phyloP scores from a whole-genome alignment of 2,329 filamentous ascomycete genomes.

The Tolypocladium endophyticum region DNA sequence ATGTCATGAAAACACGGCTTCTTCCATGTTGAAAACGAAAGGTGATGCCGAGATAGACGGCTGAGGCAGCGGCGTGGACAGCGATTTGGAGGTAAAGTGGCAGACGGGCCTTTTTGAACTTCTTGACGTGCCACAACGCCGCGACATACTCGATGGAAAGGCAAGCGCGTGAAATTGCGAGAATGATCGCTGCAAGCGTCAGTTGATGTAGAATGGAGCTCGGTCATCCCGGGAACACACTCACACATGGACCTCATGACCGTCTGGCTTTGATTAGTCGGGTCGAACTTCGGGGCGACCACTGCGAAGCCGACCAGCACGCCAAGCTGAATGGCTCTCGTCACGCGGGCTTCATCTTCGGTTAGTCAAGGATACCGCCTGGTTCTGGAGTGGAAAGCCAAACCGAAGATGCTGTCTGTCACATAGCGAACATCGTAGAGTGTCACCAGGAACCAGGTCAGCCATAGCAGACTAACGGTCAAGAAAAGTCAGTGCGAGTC shows the following conservation, averaged over 20 bases:
- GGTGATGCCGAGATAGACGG: slow-evolving; percentile 30
- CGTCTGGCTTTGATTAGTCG: slow-evolving; percentile 22
- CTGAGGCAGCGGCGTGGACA: slow-evolving; percentile 21
- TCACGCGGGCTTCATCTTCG: slow-evolving; percentile 32
- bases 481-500: not conserved
- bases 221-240: slow-evolving; percentile 1
- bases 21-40: slow-evolving; percentile 24
- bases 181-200: slow-evolving; percentile 24
- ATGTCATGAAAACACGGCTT: slow-evolving; percentile 25
- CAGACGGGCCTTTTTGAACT: slow-evolving; percentile 23
- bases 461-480: slow-evolving; percentile 43
- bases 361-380: not conserved
- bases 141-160: slow-evolving; percentile 43
- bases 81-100: slow-evolving; percentile 24
- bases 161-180: slow-evolving; percentile 41
- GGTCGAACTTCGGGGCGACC: slow-evolving; percentile 38
- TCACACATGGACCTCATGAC: slow-evolving; percentile 31
- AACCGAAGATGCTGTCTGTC: slow-evolving; percentile 50
- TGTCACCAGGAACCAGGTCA: slow-evolving; percentile 56
- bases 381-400: not conserved
- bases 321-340: slow-evolving; percentile 49
- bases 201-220: not conserved
- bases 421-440: slow-evolving; percentile 58
- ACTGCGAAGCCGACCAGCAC: slow-evolving; percentile 57
- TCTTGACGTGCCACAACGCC: slow-evolving; percentile 31